These are phyloP conservation scores for Neolentinus lepideus DNA, from an alignment of 1,284 basidiomycete genomes.

Conservation along the genomic window DNA sequence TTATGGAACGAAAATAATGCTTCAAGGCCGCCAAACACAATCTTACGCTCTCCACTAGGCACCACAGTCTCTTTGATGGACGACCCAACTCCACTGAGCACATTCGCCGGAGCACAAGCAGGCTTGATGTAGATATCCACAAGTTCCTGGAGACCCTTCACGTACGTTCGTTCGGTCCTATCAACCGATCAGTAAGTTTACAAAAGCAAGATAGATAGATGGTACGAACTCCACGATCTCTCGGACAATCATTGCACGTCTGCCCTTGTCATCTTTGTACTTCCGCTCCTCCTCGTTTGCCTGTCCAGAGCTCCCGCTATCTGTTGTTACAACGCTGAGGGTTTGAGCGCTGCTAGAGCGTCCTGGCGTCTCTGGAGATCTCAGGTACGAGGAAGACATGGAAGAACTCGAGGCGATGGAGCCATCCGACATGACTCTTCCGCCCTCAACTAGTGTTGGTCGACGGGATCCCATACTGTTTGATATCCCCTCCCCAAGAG, in stretches of 20 bases:
- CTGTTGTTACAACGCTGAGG: constrained; percentile 65
- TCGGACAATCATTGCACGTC: constrained; percentile 70
- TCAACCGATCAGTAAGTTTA: constrained; percentile 12
- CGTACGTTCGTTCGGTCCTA: constrained; percentile 94
- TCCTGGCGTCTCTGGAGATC: constrained; percentile 53
- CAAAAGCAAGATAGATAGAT: constrained; percentile 6
- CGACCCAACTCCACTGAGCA: constrained; percentile 61
- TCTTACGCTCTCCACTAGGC: constrained; percentile 82
- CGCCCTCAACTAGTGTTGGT: constrained; percentile 53
- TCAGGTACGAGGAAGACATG: constrained; percentile 34
- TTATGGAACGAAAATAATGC: constrained; percentile 89
- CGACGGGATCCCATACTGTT: constrained; percentile 34
- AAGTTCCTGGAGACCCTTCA: constrained; percentile 87
- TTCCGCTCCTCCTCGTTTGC: constrained; percentile 60
- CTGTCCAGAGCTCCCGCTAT: constrained; percentile 49
- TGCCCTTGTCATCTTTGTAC: constrained; percentile 82
- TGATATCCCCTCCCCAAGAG: constrained; percentile 27
- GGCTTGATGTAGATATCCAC: constrained; percentile 94
- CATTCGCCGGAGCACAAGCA: constrained; percentile 63
- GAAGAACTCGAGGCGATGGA: constrained; percentile 20
- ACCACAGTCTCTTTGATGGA: constrained; percentile 80
- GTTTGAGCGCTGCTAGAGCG: constrained; percentile 60
- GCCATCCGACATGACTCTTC: constrained; percentile 42
- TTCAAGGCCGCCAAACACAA: constrained; percentile 92
- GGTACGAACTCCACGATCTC: constrained; percentile 79